These are phyloP conservation scores for Aurinia saxatilis DNA, from an alignment of 345 rosid genomes.

Conservation along the genomic window DNA sequence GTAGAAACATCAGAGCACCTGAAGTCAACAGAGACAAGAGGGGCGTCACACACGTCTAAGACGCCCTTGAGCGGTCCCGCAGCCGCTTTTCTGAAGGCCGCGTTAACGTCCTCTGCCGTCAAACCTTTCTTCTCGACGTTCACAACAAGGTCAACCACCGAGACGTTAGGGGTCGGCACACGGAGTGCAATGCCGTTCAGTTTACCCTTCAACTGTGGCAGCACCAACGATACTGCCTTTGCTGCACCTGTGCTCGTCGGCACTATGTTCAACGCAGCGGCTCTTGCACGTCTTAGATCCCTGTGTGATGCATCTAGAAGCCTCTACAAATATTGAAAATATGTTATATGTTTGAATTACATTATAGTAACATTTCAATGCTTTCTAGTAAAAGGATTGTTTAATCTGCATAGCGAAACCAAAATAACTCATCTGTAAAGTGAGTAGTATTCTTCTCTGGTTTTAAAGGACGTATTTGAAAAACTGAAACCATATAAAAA, in stretches of 20 bases:
- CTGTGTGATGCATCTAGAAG: constrained; percentile 96
- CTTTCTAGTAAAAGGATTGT: not conserved
- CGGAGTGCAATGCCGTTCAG: constrained; percentile 96
- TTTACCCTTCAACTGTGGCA: constrained; percentile 96
- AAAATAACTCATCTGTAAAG: not conserved
- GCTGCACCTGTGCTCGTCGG: constrained; percentile 99
- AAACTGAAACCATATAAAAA: not conserved
- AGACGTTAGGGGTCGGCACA: constrained; percentile 98
- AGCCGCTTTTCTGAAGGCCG: constrained; percentile 89
- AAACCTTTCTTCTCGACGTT: constrained; percentile 83
- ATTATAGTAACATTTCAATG: not conserved
- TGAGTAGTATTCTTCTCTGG: too few species aligned
- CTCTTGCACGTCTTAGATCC: constrained; percentile 96
- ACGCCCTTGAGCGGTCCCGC: constrained; percentile 79
- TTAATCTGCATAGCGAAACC: not conserved
- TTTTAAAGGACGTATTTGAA: too few species aligned
- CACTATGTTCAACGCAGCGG: constrained; percentile 93
- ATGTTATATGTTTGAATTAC: not conserved
- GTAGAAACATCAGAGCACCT: constrained; percentile 88
- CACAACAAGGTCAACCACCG: constrained; percentile 88
- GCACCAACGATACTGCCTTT: constrained; percentile 89
- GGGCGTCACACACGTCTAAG: constrained; percentile 75
- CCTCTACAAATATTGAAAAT: constrained; percentile 46
- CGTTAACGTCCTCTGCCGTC: constrained; percentile 81
- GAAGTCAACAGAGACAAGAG: constrained; percentile 91